These are phyloP conservation scores for Thamnidium elegans DNA, from an alignment of 192 early-diverging fungal species.

Conservation along the genomic window DNA sequence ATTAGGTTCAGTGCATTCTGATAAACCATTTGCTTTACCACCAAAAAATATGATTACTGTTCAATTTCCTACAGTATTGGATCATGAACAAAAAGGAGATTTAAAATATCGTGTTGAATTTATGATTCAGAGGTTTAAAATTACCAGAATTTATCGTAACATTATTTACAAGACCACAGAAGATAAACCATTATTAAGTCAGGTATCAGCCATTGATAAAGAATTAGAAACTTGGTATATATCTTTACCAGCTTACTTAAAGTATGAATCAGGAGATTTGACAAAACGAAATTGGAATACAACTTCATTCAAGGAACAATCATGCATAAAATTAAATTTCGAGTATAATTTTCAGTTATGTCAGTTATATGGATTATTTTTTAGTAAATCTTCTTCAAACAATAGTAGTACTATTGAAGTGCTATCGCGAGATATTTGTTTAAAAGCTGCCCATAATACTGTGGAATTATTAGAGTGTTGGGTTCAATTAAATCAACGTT, in stretches of 20 bases:
- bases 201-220: constrained; percentile 29
- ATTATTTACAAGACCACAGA: constrained; percentile 25
- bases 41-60: constrained; percentile 17
- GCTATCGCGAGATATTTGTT: constrained; percentile 22
- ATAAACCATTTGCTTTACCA: constrained; percentile 34
- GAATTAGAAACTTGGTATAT: constrained; percentile 29
- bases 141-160: constrained; percentile 32
- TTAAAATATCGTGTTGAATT: constrained; percentile 36
- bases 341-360: constrained; percentile 39
- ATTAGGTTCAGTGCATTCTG: constrained; percentile 29
- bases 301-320: constrained; percentile 35
- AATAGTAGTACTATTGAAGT: constrained; percentile 12
- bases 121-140: constrained; percentile 28
- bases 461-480: constrained; percentile 31
- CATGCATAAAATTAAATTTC: constrained; percentile 36
- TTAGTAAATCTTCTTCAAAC: constrained; percentile 18
- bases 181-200: constrained; percentile 20
- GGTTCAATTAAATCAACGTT: constrained; percentile 26
- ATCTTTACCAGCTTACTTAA: constrained; percentile 28
- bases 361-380: constrained; percentile 33
- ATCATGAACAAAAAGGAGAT: constrained; percentile 22
- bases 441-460: constrained; percentile 26
- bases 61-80: constrained; percentile 1
- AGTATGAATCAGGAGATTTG: constrained; percentile 18
- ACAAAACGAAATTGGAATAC: constrained; percentile 15